Evolutionary conservation across 768 basidiomycete species (phyloP), one percentile per base, ranked within the genome.

Genomic region (Lactarius deliciosus): DNA sequence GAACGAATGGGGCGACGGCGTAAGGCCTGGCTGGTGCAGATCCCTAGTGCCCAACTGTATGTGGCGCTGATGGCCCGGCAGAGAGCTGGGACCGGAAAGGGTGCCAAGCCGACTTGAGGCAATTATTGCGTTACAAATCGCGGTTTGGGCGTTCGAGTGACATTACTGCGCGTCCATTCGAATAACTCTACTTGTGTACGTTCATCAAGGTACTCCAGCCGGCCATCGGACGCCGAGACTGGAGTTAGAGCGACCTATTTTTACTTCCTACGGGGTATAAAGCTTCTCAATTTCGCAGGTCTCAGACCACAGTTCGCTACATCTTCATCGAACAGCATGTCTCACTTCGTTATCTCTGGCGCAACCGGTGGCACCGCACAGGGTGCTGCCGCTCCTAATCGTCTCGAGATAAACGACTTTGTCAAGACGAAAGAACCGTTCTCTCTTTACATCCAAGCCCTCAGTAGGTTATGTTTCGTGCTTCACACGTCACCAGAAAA

Each of bases 371-470:
- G 68, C 22, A 7, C 8, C 22, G 45, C 57, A 13, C 36, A 18
- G n/a, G 68, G 69, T 59, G 68, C 61, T 18, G 13, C 16, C 7
- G 68, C 69, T 13, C 68, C 69, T 9, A 70, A 70, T 36, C 69
- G 69, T 36, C 40, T 57, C 38, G 69, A 70, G 43, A 70, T 70
- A 53, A 43, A 64, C 18, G 64, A 63, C 47, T 59, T 70, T 60
- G 75, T 84, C 64, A 76, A 79, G 71, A 72, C 80, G 61, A 73
- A 76, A 16, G 76, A 81, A 57, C 78, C 80, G 64, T 83, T 83
- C 70, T 82, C 84, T 20, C 77, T 85, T 2, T 85, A 81, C 66
- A 73, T 85, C 53, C 82, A 83, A 66, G 83, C 83, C 2, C 75
- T 84, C 57, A 71, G 83, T 84, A 55, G 59, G 81, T 75, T 0